These are phyloP conservation scores for Podila verticillata DNA, from an alignment of 192 early-diverging fungal genomes.

Conservation along the genomic window DNA sequence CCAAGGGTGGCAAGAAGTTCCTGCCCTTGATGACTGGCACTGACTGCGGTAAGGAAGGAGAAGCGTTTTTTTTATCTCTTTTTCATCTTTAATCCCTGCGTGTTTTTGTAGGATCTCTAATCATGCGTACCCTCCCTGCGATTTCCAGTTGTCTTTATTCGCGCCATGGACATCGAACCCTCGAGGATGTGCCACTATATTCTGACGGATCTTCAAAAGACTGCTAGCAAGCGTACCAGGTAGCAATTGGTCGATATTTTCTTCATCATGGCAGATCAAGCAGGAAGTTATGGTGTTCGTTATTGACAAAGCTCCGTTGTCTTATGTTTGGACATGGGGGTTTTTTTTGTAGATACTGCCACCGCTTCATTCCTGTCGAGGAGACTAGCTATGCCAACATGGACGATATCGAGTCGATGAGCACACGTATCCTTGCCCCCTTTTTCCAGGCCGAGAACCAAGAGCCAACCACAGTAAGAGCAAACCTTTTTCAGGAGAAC, in stretches of 20 bases:
- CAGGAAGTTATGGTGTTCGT: neutral
- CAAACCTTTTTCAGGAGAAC: neutral
- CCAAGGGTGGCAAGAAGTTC: constrained; percentile 56
- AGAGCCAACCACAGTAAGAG: constrained; percentile 28
- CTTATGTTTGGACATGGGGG: neutral
- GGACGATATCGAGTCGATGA: constrained; percentile 56
- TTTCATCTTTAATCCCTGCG: neutral
- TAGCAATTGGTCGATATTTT: neutral
- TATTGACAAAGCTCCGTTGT: neutral
- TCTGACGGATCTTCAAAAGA: constrained; percentile 44
- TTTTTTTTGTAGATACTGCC: constrained; percentile 53
- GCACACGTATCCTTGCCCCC: constrained; percentile 51
- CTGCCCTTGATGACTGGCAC: constrained; percentile 57
- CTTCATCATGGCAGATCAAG: too few species aligned
- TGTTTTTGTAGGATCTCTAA: neutral
- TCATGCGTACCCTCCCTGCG: neutral
- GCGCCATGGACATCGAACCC: constrained; percentile 54
- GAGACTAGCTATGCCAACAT: constrained; percentile 61
- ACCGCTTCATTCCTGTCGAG: constrained; percentile 62
- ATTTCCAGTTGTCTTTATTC: constrained; percentile 60
- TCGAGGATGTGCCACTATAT: constrained; percentile 46
- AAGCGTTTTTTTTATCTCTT: neutral
- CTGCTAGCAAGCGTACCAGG: constrained; percentile 53
- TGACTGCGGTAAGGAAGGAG: constrained; percentile 54
- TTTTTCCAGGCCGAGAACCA: constrained; percentile 54